A percentile compares a stretch with the other conserved stretches of the same genome.
Evolutionary conservation across 495 filamentous ascomycete genomes (phyloP).

Genomic region (Platismatia glauca): DNA sequence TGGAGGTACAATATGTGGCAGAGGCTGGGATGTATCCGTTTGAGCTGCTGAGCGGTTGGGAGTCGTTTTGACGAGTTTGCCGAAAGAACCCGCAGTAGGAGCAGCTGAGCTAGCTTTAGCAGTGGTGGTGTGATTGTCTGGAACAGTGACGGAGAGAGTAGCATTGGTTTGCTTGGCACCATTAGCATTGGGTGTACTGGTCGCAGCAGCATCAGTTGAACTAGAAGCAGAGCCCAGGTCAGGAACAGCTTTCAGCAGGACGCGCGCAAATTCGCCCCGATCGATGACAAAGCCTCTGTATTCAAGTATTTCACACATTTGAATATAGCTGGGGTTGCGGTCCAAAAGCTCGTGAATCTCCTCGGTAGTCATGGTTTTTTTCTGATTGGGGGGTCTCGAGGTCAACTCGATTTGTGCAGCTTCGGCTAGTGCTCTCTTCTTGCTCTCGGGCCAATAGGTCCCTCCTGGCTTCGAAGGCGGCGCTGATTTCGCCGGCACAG

Average conservation of each 20-base stretch:
- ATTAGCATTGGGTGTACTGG: background rate
- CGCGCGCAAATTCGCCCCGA: constrained; percentile 37
- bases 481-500: constrained; percentile 8
- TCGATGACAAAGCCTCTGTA: constrained; percentile 35
- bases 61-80: background rate
- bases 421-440: constrained; percentile 28
- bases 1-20: constrained; percentile 10
- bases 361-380: constrained; percentile 26
- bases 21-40: background rate
- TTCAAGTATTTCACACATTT: constrained; percentile 44
- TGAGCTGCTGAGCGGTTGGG: background rate
- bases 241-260: constrained; percentile 37
- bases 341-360: constrained; percentile 36
- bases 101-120: background rate
- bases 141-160: background rate
- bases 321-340: constrained; percentile 40
- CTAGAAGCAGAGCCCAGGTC: constrained; percentile 20
- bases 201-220: background rate
- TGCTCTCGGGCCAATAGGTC: constrained; percentile 30
- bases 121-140: background rate
- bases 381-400: constrained; percentile 23
- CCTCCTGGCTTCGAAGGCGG: constrained; percentile 8
- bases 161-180: background rate
- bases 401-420: constrained; percentile 28
- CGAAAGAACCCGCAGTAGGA: background rate